Base-by-base conservation (phyloP, 2,329 filamentous ascomycete species). In the Trichoderma sp. region DNA sequence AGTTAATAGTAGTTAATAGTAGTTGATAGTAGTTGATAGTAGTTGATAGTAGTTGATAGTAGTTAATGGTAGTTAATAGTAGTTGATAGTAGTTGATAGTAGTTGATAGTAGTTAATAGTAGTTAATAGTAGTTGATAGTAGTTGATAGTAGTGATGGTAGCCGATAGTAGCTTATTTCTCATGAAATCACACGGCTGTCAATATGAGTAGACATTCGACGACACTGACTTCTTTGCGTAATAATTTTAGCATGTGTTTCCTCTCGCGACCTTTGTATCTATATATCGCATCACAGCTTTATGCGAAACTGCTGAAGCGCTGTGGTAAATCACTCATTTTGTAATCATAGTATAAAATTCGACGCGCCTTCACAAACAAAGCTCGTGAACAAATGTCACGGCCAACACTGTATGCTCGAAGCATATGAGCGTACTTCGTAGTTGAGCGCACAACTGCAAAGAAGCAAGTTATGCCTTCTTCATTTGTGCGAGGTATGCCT, bases 401-500 rank as follows among this genome's bases (percentile, higher is more conserved):
- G 11, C 47, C 21, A 53, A 53, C 47, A 24, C 11, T 53, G 9
- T 6, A 53, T 53, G 11, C 11, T 0, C 4, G 11, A 53, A 53
- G 47, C n/a, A 24, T 24, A 24, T 24, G 3, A 53, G 11, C 11
- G 9, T 3, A 53, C 11, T 24, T n/a, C 15, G 5, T n/a, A 32
- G 56, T 30, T n/a, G 15, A 32, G 28, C 26, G 15, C 24, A 11
- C 4, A 24, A 14, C 24, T 24, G 9, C 26, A 26, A 9, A 26
- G 28, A 12, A 5, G 18, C 18, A 51, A 24, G 5, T 70, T 32
- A 80, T 75, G 77, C 78, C 71, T 78, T 78, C 21, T 74, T 75
- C 80, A 79, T 80, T 68, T 76, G 80, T 71, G 80, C 81, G 28
- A 89, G 78, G 79, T 92, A 91, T 57, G 81, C 82, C 74, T 87